Conservation (phyloP, 2,329 filamentous ascomycete species). For the Aspergillus calidoustus region DNA sequence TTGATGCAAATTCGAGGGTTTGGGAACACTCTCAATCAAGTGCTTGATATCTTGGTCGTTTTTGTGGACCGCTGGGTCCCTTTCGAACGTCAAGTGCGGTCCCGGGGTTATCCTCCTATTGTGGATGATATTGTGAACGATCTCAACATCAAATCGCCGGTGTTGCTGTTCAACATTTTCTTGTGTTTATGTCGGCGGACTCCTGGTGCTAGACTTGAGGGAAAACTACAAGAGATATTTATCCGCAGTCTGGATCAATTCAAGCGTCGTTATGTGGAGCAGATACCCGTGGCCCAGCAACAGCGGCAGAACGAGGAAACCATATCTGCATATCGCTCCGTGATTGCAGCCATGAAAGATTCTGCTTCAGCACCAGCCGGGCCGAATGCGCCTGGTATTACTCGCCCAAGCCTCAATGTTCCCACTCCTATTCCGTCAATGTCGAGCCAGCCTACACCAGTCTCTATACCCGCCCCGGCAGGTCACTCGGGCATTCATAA, state of each 20-base stretch:
- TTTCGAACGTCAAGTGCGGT: slow-evolving; percentile 39
- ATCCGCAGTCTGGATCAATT: slow-evolving; percentile 27
- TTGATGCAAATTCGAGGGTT: slow-evolving; percentile 40
- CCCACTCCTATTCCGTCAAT: neutral
- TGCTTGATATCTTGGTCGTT: slow-evolving; percentile 52
- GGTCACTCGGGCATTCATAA: neutral
- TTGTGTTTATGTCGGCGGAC: slow-evolving; percentile 36
- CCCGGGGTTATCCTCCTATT: slow-evolving; percentile 58
- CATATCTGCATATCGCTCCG: slow-evolving; percentile 24
- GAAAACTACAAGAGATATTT: slow-evolving; percentile 26
- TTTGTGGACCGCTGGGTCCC: slow-evolving; percentile 49
- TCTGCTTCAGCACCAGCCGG: neutral
- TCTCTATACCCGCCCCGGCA: neutral
- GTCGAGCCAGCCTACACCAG: neutral
- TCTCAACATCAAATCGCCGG: slow-evolving; percentile 55
- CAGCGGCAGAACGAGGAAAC: slow-evolving; percentile 21
- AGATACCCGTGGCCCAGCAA: slow-evolving; percentile 2
- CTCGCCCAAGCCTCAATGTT: neutral
- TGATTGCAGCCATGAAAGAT: slow-evolving; percentile 1
- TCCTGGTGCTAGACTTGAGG: slow-evolving; percentile 20
- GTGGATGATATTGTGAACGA: slow-evolving; percentile 58
- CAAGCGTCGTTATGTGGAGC: slow-evolving; percentile 20
- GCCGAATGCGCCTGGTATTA: neutral
- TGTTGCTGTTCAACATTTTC: slow-evolving; percentile 61
- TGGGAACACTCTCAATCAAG: slow-evolving; percentile 35